phyloP scores from a whole-genome alignment of 441 rosid genomes.

The Eruca vesicaria region DNA sequence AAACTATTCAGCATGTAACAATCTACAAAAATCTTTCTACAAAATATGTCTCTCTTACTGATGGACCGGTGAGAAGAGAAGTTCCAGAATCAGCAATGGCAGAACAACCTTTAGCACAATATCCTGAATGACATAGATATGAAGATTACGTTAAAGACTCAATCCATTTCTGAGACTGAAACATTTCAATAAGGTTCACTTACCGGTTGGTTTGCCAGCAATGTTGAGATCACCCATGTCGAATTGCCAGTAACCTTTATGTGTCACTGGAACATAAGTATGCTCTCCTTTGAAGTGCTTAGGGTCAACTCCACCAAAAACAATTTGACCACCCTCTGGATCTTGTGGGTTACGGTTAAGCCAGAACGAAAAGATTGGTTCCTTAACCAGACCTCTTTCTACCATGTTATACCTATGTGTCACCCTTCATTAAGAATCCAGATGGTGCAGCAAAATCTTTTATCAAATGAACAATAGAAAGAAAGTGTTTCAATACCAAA shows the following conservation, averaged over 20 bases:
- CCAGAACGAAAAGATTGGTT: constrained; percentile 65
- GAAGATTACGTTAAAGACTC: background rate
- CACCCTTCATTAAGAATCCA: constrained; percentile 2
- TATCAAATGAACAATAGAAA: background rate
- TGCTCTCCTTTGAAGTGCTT: constrained; percentile 61
- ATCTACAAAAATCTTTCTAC: background rate
- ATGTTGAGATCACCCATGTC: constrained; percentile 66
- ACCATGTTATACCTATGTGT: constrained; percentile 58
- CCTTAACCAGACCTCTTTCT: constrained; percentile 54
- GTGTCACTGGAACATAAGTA: constrained; percentile 67
- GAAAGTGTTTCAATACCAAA: constrained; percentile 43
- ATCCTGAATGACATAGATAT: constrained; percentile 40
- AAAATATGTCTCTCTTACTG: constrained; percentile 37
- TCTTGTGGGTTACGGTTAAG: constrained; percentile 54
- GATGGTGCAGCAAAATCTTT: background rate
- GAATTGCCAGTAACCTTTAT: constrained; percentile 76
- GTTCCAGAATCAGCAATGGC: constrained; percentile 83
- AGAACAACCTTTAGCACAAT: constrained; percentile 53
- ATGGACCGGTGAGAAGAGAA: constrained; percentile 69
- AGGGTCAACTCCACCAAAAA: constrained; percentile 60
- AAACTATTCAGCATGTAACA: background rate
- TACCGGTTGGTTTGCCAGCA: constrained; percentile 69
- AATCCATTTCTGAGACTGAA: background rate
- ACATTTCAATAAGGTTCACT: background rate
- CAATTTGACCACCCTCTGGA: constrained; percentile 64